These are phyloP conservation scores for Nannizzia gypsea DNA, from an alignment of 2,329 filamentous ascomycete species.

Conservation along the genomic window DNA sequence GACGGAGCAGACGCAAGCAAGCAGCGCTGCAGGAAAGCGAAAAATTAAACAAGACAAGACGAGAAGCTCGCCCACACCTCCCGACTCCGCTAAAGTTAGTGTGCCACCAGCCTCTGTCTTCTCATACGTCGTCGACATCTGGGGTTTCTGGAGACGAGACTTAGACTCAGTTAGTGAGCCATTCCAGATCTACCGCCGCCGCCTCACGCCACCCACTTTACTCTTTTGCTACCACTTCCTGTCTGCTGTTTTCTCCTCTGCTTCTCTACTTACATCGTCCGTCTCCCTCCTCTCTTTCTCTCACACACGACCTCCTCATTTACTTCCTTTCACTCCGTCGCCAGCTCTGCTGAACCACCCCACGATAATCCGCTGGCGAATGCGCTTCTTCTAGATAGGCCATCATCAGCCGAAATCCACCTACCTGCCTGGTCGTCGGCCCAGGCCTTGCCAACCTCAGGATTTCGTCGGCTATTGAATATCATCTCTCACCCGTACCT, in stretches of 20 bases:
- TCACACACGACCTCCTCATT: background rate
- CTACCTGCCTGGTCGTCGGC: background rate
- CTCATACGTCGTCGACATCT: slow-evolving; percentile 1
- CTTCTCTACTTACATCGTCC: background rate
- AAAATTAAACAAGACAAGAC: background rate
- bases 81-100: slow-evolving; percentile 4
- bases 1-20: background rate
- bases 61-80: slow-evolving; percentile 6
- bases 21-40: background rate
- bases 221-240: background rate
- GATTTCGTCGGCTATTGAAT: slow-evolving; percentile 1
- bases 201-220: slow-evolving; percentile 4
- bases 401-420: background rate
- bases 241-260: background rate
- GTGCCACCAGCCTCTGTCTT: slow-evolving; percentile 5
- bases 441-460: background rate
- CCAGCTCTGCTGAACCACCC: background rate
- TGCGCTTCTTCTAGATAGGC: background rate
- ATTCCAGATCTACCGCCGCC: slow-evolving; percentile 7
- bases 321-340: background rate
- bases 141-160: slow-evolving; percentile 4
- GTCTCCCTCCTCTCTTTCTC: background rate
- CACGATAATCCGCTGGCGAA: background rate
- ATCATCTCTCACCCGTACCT: background rate
- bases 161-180: background rate